Evolutionary conservation across 495 filamentous ascomycete species (phyloP).

Genomic region (Daldinia decipiens): DNA sequence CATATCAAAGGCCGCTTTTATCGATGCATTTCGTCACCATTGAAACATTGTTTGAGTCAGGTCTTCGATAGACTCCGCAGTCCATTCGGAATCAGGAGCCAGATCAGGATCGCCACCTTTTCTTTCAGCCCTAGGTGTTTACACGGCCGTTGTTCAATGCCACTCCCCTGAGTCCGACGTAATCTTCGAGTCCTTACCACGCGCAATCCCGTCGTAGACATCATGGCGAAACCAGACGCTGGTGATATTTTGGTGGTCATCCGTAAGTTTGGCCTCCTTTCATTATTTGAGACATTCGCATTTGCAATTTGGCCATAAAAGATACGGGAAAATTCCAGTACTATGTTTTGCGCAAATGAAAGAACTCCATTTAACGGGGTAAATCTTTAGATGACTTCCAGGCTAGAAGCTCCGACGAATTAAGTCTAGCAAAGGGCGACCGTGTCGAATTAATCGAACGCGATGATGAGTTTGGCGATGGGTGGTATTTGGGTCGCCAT

Average conservation of each 20-base stretch:
- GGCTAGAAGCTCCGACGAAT: constrained; percentile 90
- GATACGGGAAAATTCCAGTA: not conserved
- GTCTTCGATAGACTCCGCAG: constrained; percentile 42
- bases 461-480: constrained; percentile 97
- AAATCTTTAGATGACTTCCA: constrained; percentile 78
- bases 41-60: constrained; percentile 42
- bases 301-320: constrained; percentile 7
- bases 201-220: constrained; percentile 21
- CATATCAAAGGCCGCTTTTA: constrained; percentile 15
- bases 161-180: constrained; percentile 13
- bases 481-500: constrained; percentile 94
- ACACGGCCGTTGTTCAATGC: constrained; percentile 20
- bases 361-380: constrained; percentile 18
- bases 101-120: constrained; percentile 33
- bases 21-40: constrained; percentile 46
- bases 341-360: constrained; percentile 17
- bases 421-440: constrained; percentile 86
- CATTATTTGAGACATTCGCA: constrained; percentile 13
- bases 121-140: constrained; percentile 19
- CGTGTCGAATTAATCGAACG: constrained; percentile 91
- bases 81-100: constrained; percentile 36
- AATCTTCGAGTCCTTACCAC: constrained; percentile 7
- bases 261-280: constrained; percentile 66
- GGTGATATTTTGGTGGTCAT: constrained; percentile 80
- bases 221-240: constrained; percentile 62